Conservation (phyloP, 73 alveolate genomes). For the Symbiodinium natans region DNA sequence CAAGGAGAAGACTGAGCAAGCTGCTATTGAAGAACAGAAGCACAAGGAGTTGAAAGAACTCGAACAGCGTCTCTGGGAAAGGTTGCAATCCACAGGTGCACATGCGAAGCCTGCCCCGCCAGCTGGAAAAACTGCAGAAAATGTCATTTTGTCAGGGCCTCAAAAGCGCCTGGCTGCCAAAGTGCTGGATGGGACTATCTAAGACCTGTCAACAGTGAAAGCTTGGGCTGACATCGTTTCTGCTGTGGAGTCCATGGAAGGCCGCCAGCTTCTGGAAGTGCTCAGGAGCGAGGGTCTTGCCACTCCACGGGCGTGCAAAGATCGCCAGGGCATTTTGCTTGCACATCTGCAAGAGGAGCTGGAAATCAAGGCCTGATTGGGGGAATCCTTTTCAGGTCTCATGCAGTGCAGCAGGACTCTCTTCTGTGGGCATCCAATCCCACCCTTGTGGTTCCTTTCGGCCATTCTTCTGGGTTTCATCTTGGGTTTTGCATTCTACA, state of each 20-base stretch:
- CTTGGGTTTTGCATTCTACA: not conserved
- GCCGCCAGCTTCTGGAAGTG: slow-evolving; percentile 10
- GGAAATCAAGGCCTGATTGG: not conserved
- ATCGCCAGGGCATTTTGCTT: not conserved
- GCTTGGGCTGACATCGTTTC: not conserved
- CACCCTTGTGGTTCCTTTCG: not conserved
- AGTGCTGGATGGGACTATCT: no score
- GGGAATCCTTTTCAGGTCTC: not conserved
- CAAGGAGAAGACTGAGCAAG: no score
- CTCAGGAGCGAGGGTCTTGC: not conserved
- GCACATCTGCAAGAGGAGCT: not conserved
- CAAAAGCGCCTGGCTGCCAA: no score
- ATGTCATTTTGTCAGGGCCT: no score
- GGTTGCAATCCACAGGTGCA: no score
- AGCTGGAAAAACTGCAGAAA: no score
- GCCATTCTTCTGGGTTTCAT: not conserved
- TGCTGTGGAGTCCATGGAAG: not conserved
- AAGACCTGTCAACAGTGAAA: no score
- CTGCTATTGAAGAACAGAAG: no score
- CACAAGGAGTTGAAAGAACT: no score
- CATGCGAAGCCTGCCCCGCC: no score
- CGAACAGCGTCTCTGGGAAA: no score
- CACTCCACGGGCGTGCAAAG: not conserved
- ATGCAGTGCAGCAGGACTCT: not conserved
- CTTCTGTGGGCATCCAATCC: not conserved